These are phyloP conservation scores for Neoarthrinium moseri DNA, from an alignment of 2,329 filamentous ascomycete species.

Conservation along the genomic window DNA sequence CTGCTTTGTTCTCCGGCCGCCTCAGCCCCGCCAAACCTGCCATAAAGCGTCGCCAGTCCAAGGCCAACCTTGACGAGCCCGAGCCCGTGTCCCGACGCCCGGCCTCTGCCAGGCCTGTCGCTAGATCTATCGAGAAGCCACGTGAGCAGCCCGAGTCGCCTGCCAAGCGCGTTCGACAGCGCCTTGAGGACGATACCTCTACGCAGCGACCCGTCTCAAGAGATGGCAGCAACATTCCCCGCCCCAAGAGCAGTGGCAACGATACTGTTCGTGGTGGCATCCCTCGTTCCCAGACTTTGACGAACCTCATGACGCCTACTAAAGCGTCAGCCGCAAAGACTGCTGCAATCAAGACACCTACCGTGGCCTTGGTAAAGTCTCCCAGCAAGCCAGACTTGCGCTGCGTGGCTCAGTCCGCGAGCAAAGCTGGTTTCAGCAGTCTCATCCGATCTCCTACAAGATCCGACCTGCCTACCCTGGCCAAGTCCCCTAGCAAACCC, in stretches of 20 bases:
- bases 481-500: conserved; percentile 38
- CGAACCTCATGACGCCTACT: conserved; percentile 72
- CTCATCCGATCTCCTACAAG: conserved; percentile 48
- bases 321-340: conserved; percentile 69
- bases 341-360: conserved; percentile 52
- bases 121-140: conserved; percentile 18
- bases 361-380: conserved; percentile 53
- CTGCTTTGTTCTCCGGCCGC: conserved; percentile 34
- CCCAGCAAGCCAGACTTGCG: conserved; percentile 47
- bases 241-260: conserved; percentile 44
- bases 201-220: conserved; percentile 59
- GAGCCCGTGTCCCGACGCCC: conserved; percentile 39
- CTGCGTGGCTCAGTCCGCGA: conserved; percentile 36
- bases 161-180: conserved; percentile 71
- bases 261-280: conserved; percentile 30
- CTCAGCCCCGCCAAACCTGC: conserved; percentile 49
- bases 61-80: conserved; percentile 64
- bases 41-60: conserved; percentile 40
- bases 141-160: conserved; percentile 37
- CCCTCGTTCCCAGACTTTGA: conserved; percentile 45
- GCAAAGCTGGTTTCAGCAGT: conserved; percentile 37
- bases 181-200: conserved; percentile 67
- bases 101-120: conserved; percentile 24
- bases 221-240: conserved; percentile 47
- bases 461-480: conserved; percentile 30